Conservation (phyloP, 2,329 filamentous ascomycete species). For the Albifimbria verrucaria region DNA sequence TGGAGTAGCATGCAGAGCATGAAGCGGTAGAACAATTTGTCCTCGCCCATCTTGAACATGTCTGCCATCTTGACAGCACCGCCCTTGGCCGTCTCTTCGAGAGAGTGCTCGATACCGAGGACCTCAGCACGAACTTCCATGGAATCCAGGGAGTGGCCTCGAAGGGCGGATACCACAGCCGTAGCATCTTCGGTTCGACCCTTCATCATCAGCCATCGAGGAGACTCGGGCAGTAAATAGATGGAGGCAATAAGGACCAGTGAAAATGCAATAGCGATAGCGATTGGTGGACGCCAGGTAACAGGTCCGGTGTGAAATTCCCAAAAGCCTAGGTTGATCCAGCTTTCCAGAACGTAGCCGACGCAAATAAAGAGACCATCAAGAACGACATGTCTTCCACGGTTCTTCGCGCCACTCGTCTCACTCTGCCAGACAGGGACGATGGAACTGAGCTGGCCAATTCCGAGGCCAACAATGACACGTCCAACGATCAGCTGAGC, state of each 20-base stretch:
- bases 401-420: constrained; percentile 42
- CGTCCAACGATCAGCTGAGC: constrained; percentile 35
- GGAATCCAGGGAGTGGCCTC: constrained; percentile 30
- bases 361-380: constrained; percentile 47
- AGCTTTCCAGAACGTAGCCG: constrained; percentile 34
- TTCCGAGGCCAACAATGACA: constrained; percentile 50
- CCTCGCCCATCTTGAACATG: constrained; percentile 44
- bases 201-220: constrained; percentile 30
- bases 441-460: constrained; percentile 50
- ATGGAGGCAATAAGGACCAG: constrained; percentile 25
- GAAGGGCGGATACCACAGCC: constrained; percentile 32
- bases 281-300: constrained; percentile 30
- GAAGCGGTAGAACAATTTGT: constrained; percentile 45
- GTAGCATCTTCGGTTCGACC: constrained; percentile 24
- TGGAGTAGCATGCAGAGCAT: constrained; percentile 26
- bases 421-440: constrained; percentile 54
- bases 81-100: constrained; percentile 36
- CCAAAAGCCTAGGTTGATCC: constrained; percentile 41
- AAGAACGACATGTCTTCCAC: constrained; percentile 43
- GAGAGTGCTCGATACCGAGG: constrained; percentile 42
- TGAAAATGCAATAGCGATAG: constrained; percentile 27
- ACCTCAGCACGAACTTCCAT: constrained; percentile 38
- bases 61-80: constrained; percentile 34
- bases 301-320: constrained; percentile 22
- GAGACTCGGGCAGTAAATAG: constrained; percentile 31